phyloP scores from a whole-genome alignment of 2,329 filamentous ascomycete genomes.

The Aureobasidium melanogenum region DNA sequence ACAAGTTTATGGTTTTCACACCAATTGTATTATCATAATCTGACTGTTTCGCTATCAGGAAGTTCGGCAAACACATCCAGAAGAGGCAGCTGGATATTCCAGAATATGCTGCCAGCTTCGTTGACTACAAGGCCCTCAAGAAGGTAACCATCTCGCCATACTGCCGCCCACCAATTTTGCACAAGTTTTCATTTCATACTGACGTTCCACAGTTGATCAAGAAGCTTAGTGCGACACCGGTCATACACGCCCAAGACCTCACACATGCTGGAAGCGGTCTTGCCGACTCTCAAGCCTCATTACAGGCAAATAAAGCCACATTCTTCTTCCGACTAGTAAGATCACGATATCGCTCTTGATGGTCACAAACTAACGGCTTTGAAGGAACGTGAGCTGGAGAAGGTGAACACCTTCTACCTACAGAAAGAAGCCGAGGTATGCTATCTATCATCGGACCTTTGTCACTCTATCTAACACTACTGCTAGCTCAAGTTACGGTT shows the following conservation, averaged over 20 bases:
- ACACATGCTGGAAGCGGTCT: conserved; percentile 32
- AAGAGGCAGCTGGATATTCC: conserved; percentile 98
- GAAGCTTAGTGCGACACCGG: conserved; percentile 86
- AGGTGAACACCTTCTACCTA: conserved; percentile 95
- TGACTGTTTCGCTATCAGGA: conserved; percentile 51
- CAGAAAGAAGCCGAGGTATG: conserved; percentile 95
- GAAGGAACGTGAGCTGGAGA: conserved; percentile 94
- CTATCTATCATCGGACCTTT: conserved; percentile 13
- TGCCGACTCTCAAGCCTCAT: conserved; percentile 71
- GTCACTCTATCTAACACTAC: neutral
- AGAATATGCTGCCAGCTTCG: conserved; percentile 97
- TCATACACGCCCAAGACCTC: conserved; percentile 58
- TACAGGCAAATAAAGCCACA: conserved; percentile 95
- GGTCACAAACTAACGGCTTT: neutral
- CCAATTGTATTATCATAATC: neutral
- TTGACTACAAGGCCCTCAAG: conserved; percentile 98
- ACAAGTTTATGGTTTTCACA: neutral
- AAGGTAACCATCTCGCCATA: conserved; percentile 54
- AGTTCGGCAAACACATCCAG: conserved; percentile 99
- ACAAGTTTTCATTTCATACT: conserved; percentile 13
- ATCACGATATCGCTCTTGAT: neutral
- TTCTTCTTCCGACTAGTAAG: conserved; percentile 92
- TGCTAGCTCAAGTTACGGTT: conserved; percentile 83
- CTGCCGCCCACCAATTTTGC: neutral
- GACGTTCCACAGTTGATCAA: conserved; percentile 73